phyloP scores from a whole-genome alignment of 148 eudicot genomes.

The Amaranthus cruentus region DNA sequence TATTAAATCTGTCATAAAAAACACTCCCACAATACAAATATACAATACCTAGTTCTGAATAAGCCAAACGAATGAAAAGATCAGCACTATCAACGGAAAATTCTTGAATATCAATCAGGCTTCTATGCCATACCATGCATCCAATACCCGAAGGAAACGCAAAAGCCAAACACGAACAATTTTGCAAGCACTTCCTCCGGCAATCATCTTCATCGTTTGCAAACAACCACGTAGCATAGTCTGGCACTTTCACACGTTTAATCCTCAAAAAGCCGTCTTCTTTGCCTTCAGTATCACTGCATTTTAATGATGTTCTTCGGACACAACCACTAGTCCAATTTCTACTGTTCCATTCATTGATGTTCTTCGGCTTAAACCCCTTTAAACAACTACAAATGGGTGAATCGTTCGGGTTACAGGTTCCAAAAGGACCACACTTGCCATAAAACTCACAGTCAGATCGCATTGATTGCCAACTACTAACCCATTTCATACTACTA shows the following conservation, averaged over 20 bases:
- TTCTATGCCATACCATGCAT: conserved; percentile 47
- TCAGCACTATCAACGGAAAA: conserved; percentile 29
- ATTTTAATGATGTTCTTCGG: conserved; percentile 26
- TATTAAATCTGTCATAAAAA: too few species aligned
- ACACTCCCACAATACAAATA: too few species aligned
- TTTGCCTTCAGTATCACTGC: conserved; percentile 27
- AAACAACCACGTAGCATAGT: conserved; percentile 15
- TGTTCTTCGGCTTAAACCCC: conserved; percentile 32
- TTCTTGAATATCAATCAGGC: conserved; percentile 37
- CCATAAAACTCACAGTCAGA: conserved; percentile 29
- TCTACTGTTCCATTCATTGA: conserved; percentile 24
- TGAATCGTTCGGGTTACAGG: conserved; percentile 19
- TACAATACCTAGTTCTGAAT: conserved; percentile 41
- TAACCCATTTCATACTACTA: conserved; percentile 16
- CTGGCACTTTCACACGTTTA: conserved; percentile 44
- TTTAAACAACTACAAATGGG: conserved; percentile 30
- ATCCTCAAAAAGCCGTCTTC: conserved; percentile 39
- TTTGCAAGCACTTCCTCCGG: conserved; percentile 27
- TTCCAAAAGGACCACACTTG: conserved; percentile 33
- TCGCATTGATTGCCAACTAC: conserved; percentile 15
- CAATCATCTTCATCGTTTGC: conserved; percentile 37
- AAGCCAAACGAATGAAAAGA: conserved; percentile 41
- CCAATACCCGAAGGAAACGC: conserved; percentile 31
- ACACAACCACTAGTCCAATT: conserved; percentile 34
- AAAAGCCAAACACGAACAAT: conserved; percentile 56